These are phyloP conservation scores for Gossypium australe DNA, from an alignment of 345 rosid species.

Conservation along the genomic window DNA sequence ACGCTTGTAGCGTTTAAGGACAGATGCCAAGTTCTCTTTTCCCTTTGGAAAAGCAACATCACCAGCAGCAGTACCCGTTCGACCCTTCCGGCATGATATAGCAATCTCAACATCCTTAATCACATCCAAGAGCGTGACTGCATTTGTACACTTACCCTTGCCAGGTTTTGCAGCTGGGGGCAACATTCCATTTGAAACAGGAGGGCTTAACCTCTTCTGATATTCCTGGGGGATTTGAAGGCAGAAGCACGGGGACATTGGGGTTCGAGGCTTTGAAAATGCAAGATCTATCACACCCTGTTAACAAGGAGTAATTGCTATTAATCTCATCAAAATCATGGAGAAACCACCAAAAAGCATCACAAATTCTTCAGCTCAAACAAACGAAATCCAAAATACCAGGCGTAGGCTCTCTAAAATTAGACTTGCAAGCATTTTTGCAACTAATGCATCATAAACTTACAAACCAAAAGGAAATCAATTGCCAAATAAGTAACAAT, in stretches of 20 bases:
- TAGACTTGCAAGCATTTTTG: background rate
- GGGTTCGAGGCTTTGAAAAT: constrained; percentile 68
- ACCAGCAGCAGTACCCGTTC: constrained; percentile 91
- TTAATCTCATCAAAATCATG: background rate
- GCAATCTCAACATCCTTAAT: constrained; percentile 92
- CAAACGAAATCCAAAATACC: background rate
- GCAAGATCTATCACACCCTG: constrained; percentile 88
- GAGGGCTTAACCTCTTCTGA: constrained; percentile 53
- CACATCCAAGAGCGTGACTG: constrained; percentile 53
- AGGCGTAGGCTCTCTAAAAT: background rate
- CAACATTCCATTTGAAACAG: constrained; percentile 61
- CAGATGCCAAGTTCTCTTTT: constrained; percentile 93
- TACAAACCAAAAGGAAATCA: background rate
- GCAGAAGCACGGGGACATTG: constrained; percentile 80
- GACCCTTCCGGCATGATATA: constrained; percentile 83
- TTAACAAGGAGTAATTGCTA: constrained; percentile 4
- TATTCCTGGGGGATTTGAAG: constrained; percentile 51
- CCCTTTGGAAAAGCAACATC: constrained; percentile 96
- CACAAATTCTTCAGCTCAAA: background rate
- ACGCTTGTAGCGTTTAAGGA: constrained; percentile 91
- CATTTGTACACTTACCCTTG: constrained; percentile 75
- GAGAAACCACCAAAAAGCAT: background rate
- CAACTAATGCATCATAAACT: background rate
- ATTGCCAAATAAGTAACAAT: background rate
- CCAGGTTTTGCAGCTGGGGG: constrained; percentile 70